These are phyloP conservation scores for Cryptococcus sp. DNA, from an alignment of 1,284 basidiomycete genomes.

Conservation along the genomic window DNA sequence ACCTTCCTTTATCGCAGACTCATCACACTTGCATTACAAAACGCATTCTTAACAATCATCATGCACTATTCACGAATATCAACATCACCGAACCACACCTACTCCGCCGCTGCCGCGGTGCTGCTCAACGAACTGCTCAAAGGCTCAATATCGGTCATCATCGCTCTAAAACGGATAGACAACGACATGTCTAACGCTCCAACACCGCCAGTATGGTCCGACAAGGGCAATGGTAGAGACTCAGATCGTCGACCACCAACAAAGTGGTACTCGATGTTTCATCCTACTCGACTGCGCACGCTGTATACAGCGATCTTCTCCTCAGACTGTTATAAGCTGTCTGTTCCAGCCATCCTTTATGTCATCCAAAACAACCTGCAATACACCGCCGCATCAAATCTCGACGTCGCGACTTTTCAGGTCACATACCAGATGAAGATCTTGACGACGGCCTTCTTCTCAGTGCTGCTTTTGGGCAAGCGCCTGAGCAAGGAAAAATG, in stretches of 20 bases:
- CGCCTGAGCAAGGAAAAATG: constrained; percentile 75
- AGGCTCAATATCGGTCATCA: constrained; percentile 76
- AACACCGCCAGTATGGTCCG: constrained; percentile 22
- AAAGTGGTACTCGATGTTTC: constrained; percentile 28
- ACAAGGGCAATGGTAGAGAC: constrained; percentile 21
- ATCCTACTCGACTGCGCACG: constrained; percentile 29
- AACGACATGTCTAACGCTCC: constrained; percentile 28
- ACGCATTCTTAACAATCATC: constrained; percentile 82
- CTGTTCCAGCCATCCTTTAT: constrained; percentile 93
- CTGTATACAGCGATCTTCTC: constrained; percentile 61
- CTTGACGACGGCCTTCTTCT: constrained; percentile 92
- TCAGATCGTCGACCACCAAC: constrained; percentile 6
- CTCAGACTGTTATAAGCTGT: constrained; percentile 91
- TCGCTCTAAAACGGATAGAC: constrained; percentile 60
- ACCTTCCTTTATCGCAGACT: constrained; percentile 59
- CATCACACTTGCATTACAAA: constrained; percentile 89
- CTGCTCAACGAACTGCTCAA: constrained; percentile 91
- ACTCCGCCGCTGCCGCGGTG: constrained; percentile 89
- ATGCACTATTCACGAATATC: constrained; percentile 93
- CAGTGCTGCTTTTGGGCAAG: constrained; percentile 82
- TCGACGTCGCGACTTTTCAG: constrained; percentile 87
- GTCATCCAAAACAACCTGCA: constrained; percentile 96
- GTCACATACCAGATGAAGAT: constrained; percentile 97
- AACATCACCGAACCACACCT: constrained; percentile 68
- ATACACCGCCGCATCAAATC: constrained; percentile 88